Conservation (phyloP, 768 basidiomycete species). For the Goffeauzyma gilvescens region DNA sequence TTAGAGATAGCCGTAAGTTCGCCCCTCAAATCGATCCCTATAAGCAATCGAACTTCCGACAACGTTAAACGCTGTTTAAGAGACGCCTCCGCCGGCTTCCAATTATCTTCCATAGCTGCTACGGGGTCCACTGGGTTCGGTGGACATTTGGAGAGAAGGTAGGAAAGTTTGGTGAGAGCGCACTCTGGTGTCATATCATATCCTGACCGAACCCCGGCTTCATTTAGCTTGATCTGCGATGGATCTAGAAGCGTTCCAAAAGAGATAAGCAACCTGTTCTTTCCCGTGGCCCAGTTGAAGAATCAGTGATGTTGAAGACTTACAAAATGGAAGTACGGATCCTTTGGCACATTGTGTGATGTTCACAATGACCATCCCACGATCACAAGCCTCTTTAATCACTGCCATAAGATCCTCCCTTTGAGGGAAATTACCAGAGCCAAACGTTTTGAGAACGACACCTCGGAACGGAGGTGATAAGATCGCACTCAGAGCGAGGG, state of each 20-base stretch:
- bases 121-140: constrained; percentile 49
- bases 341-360: constrained; percentile 82
- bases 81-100: too few relatives aligned
- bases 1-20: too few relatives aligned
- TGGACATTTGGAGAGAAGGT: constrained; percentile 74
- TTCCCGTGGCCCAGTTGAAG: constrained; percentile 42
- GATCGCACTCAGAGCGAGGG: constrained; percentile 54
- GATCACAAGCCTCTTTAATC: constrained; percentile 59
- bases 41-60: too few relatives aligned
- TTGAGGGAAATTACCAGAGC: constrained; percentile 81
- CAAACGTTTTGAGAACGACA: constrained; percentile 76
- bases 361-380: constrained; percentile 62
- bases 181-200: constrained; percentile 95
- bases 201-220: constrained; percentile 59
- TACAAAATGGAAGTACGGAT: constrained; percentile 41
- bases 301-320: not conserved
- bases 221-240: constrained; percentile 1
- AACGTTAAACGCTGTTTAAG: too few relatives aligned
- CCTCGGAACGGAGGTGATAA: constrained; percentile 55
- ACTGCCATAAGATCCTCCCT: constrained; percentile 54
- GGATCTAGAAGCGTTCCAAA: constrained; percentile 5
- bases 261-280: constrained; percentile 48
- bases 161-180: constrained; percentile 72
- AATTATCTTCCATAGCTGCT: too few relatives aligned
- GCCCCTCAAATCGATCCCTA: too few relatives aligned